phyloP scores from a whole-genome alignment of 495 filamentous ascomycete species.

The Antarctomyces pellizariae region DNA sequence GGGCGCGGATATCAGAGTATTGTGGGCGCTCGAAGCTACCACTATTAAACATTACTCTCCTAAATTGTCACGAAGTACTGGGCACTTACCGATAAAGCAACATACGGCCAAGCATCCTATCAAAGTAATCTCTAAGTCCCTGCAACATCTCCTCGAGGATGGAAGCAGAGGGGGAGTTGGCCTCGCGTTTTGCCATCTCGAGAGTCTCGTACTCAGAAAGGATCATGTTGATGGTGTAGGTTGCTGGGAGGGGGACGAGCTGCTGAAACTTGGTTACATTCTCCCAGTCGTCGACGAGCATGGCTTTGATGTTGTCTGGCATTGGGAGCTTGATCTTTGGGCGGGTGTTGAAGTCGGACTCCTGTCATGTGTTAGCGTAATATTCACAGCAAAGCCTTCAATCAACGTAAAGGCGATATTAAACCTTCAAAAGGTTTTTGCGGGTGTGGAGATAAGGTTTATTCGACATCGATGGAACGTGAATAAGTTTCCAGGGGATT shows the following conservation, averaged over 20 bases:
- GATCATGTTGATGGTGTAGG: constrained; percentile 48
- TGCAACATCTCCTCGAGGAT: constrained; percentile 71
- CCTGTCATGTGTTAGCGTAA: constrained; percentile 28
- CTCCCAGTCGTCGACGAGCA: constrained; percentile 97
- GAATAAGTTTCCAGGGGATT: no score
- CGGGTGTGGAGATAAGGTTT: no score
- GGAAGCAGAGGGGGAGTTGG: constrained; percentile 45
- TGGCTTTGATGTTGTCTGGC: constrained; percentile 66
- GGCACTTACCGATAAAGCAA: constrained; percentile 55
- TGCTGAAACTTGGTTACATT: constrained; percentile 86
- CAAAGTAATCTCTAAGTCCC: constrained; percentile 79
- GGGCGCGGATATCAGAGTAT: constrained; percentile 45
- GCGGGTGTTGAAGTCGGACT: constrained; percentile 57
- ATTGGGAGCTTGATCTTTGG: constrained; percentile 63
- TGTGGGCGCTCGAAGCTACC: constrained; percentile 63
- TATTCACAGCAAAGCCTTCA: constrained; percentile 4
- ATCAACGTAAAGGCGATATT: no score
- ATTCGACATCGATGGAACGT: no score
- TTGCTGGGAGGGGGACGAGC: constrained; percentile 62
- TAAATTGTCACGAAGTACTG: not conserved
- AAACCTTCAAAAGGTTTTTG: no score
- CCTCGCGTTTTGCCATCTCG: constrained; percentile 39
- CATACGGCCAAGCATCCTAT: constrained; percentile 62
- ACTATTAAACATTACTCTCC: not conserved
- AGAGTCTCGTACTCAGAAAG: constrained; percentile 51